These are phyloP conservation scores for Curvularia eragrostidis DNA, from an alignment of 2,329 filamentous ascomycete genomes.

Conservation along the genomic window DNA sequence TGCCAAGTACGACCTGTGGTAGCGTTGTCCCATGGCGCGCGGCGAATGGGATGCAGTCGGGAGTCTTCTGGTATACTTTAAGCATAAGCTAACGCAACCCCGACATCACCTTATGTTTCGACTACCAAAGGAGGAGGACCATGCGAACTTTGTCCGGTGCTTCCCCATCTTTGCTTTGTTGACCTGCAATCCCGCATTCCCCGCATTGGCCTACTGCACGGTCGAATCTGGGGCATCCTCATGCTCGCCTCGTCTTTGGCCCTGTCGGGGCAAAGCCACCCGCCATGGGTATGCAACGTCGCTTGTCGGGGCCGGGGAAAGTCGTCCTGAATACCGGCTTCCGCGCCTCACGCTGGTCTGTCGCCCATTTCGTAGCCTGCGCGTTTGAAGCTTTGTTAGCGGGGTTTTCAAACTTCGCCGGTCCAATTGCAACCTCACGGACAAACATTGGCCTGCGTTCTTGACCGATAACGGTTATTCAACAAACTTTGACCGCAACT, in stretches of 20 bases:
- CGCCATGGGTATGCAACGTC: constrained; percentile 14
- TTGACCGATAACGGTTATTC: constrained; percentile 16
- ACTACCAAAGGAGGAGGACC: constrained; percentile 9
- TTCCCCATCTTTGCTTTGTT: constrained; percentile 10
- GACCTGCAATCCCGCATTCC: constrained; percentile 22
- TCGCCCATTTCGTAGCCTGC: constrained; percentile 5
- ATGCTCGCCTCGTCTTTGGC: constrained; percentile 26
- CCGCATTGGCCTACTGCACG: constrained; percentile 17
- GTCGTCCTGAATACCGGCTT: neutral
- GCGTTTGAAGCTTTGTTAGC: neutral
- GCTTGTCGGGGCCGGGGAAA: constrained; percentile 4
- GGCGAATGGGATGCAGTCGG: constrained; percentile 33
- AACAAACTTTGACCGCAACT: constrained; percentile 20
- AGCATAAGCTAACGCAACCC: constrained; percentile 17
- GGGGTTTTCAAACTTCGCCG: neutral
- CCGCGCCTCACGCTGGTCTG: constrained; percentile 10
- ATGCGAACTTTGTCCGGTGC: constrained; percentile 19
- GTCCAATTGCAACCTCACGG: constrained; percentile 7
- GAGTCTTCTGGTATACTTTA: constrained; percentile 17
- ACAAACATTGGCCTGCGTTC: neutral
- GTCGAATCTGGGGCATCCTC: constrained; percentile 32
- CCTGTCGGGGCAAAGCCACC: constrained; percentile 25
- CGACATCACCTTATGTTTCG: constrained; percentile 13
- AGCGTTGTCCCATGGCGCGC: constrained; percentile 18
- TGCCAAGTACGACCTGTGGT: constrained; percentile 28